Percentiles rank a stretch among this genome's conserved stretches.
These are phyloP conservation scores for Dryas drummondii DNA, from an alignment of 306 rosid genomes.

Conservation along the genomic window DNA sequence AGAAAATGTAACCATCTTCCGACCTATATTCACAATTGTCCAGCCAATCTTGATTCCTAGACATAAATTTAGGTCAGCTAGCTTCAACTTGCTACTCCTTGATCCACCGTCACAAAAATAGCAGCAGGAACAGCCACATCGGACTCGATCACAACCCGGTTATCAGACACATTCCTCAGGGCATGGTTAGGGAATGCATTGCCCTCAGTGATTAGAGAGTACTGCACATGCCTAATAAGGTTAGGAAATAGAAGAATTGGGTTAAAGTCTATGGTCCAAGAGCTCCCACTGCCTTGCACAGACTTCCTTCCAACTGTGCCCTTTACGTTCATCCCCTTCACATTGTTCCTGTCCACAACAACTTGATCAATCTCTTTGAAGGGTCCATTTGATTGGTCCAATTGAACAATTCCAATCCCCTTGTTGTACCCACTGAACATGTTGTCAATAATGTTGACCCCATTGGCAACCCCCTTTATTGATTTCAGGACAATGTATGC, in stretches of 20 bases:
- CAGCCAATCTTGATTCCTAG: not conserved
- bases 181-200: constrained; percentile 52
- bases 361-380: constrained; percentile 70
- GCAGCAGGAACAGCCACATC: constrained; percentile 43
- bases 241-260: constrained; percentile 61
- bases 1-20: not conserved
- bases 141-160: constrained; percentile 63
- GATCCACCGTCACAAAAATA: constrained; percentile 64
- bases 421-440: constrained; percentile 66
- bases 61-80: constrained; percentile 13
- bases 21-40: constrained; percentile 41
- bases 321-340: constrained; percentile 61
- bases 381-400: constrained; percentile 56
- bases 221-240: constrained; percentile 70
- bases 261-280: constrained; percentile 69
- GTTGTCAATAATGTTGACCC: constrained; percentile 77
- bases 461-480: constrained; percentile 52
- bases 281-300: constrained; percentile 61
- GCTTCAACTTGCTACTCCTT: constrained; percentile 38
- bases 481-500: constrained; percentile 69
- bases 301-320: constrained; percentile 56
- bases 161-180: constrained; percentile 56
- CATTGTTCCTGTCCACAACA: constrained; percentile 69
- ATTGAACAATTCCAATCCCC: constrained; percentile 59
- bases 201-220: constrained; percentile 42